Evolutionary conservation across 352 stramenopile species (phyloP), one percentile per base, ranked within the genome.

Genomic region (Phytophthora cryptogea): DNA sequence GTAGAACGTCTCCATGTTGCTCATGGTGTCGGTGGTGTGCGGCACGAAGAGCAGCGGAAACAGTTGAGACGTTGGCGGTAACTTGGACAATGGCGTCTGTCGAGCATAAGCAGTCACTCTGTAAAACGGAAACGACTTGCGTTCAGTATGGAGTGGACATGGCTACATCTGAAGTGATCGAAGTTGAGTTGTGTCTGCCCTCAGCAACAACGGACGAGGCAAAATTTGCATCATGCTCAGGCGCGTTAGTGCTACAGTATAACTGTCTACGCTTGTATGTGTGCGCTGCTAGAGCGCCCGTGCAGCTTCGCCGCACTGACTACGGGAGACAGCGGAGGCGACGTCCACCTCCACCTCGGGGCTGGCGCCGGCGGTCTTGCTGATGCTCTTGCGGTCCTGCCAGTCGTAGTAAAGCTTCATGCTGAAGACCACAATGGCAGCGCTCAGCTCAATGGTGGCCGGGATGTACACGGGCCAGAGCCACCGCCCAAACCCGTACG

Each of bases 381-480:
- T 54, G 13, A 27, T 28, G n/a, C 44, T 45, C 4, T 66, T 66
- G 16, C 41, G 50, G 4, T 69, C 43, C 33, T 60, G 55, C 33
- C 41, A 28, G 59, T 77, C 63, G 56, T 78, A 83, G 52, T 76
- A 66, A 4, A 79, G 27, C 54, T 87, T 87, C 66, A 84, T 74
- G 39, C 44, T 45, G 44, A 89, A 60, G 37, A 82, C 32, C 26
- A 70, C 26, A 16, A 85, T 39, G 1, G 50, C 70, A 10, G 67
- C 70, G 16, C 63, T 27, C 16, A 80, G 44, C 54, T 85, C 78
- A 5, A 88, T 60, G 27, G 73, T 71, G 5, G 62, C 68, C 3
- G 73, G 72, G 33, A 88, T 83, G 72, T 80, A 86, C 27, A 88
- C 69, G 10, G 78, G 75, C 75, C 78, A 86, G 17, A 85, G 66